Conservation (phyloP, 2,329 filamentous ascomycete genomes). For the Hirsutella rhossiliensis region DNA sequence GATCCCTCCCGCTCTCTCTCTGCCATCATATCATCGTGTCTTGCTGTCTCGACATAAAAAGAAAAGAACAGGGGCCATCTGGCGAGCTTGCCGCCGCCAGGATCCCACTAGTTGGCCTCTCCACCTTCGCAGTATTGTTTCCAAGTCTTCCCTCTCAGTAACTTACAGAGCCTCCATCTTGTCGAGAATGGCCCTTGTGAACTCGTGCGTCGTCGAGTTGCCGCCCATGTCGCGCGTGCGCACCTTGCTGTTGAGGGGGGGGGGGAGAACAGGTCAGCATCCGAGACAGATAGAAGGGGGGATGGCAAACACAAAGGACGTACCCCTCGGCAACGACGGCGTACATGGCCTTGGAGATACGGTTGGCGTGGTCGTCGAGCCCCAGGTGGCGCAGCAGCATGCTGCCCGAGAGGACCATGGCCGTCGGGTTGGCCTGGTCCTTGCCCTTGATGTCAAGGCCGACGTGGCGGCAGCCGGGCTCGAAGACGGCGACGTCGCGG, state of each 20-base stretch:
- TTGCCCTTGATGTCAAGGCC: slow-evolving; percentile 99
- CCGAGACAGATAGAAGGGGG: not conserved
- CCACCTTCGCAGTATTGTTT: not conserved
- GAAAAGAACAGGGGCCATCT: too few species aligned
- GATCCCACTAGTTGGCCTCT: not conserved
- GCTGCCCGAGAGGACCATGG: slow-evolving; percentile 84
- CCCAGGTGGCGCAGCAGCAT: slow-evolving; percentile 97
- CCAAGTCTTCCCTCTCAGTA: not conserved
- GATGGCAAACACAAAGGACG: slow-evolving; percentile 17
- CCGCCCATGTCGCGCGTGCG: slow-evolving; percentile 97
- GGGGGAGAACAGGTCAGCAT: slow-evolving; percentile 25
- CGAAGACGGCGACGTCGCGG: slow-evolving; percentile 93
- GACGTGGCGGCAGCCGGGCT: slow-evolving; percentile 98
- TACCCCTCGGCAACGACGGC: slow-evolving; percentile 80
- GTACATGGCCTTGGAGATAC: slow-evolving; percentile 80
- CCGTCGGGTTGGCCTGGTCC: slow-evolving; percentile 97
- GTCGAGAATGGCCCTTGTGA: slow-evolving; percentile 86
- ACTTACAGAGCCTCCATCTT: slow-evolving; percentile 75
- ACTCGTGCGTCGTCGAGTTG: slow-evolving; percentile 78
- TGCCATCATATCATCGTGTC: too few species aligned
- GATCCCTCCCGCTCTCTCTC: too few species aligned
- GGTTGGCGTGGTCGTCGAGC: slow-evolving; percentile 95
- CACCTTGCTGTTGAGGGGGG: slow-evolving; percentile 47
- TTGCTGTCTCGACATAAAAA: too few species aligned
- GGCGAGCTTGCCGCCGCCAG: too few species aligned